phyloP scores from a whole-genome alignment of 2,329 filamentous ascomycete species.

The Colletotrichum salicis region DNA sequence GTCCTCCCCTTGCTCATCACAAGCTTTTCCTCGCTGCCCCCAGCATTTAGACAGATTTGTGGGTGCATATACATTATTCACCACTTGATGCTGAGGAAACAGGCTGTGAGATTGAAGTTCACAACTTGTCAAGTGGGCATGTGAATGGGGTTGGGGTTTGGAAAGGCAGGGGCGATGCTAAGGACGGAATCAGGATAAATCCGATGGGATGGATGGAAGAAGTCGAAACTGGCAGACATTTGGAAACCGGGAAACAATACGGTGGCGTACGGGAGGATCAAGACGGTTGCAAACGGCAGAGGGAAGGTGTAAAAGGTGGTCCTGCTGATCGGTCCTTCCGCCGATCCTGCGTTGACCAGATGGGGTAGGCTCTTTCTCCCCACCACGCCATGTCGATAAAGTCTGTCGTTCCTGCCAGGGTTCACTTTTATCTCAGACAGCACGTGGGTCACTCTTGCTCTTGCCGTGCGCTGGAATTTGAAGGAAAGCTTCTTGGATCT shows the following conservation, averaged over 20 bases:
- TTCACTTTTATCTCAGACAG: conserved; percentile 20
- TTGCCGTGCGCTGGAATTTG: conserved; percentile 7
- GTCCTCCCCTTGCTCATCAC: neutral
- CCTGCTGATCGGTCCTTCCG: neutral
- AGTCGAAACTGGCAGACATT: neutral
- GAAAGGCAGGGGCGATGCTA: neutral
- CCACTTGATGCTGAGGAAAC: neutral
- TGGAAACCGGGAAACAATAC: neutral
- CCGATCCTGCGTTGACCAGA: conserved; percentile 2
- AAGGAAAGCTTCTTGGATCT: conserved; percentile 3
- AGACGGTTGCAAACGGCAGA: neutral
- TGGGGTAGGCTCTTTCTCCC: neutral
- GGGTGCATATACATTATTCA: neutral
- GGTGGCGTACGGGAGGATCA: neutral
- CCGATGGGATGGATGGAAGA: neutral
- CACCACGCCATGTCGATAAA: conserved; percentile 18
- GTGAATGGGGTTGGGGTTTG: conserved; percentile 5
- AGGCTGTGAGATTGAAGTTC: neutral
- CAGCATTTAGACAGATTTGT: too few relatives aligned
- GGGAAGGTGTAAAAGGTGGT: neutral
- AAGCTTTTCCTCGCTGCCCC: neutral
- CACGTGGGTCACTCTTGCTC: conserved; percentile 9
- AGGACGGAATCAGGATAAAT: conserved; percentile 1
- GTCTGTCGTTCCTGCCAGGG: conserved; percentile 9
- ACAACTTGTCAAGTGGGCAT: neutral